These are phyloP conservation scores for Farysia itapuensis DNA, from an alignment of 1,284 basidiomycete species.

Conservation along the genomic window DNA sequence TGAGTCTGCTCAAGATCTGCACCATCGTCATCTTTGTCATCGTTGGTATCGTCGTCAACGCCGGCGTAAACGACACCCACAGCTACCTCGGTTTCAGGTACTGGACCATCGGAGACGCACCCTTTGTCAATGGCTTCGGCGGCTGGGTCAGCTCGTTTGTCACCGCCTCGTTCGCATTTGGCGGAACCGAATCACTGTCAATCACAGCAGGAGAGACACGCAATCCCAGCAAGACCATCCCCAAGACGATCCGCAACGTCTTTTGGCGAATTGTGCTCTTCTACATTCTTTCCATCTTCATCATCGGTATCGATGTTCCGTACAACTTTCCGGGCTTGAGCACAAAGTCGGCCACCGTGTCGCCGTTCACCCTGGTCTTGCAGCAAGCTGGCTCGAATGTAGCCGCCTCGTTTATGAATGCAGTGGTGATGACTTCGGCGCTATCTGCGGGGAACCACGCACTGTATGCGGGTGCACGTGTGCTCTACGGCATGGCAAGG, in stretches of 20 bases:
- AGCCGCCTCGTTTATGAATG: slow-evolving; percentile 68
- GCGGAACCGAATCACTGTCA: slow-evolving; percentile 68
- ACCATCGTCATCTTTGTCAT: slow-evolving; percentile 31
- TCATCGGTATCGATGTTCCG: slow-evolving; percentile 66
- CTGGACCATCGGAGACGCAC: slow-evolving; percentile 63
- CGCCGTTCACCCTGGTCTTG: slow-evolving; percentile 59
- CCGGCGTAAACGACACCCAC: slow-evolving; percentile 28
- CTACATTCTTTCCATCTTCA: slow-evolving; percentile 64
- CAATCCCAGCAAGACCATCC: slow-evolving; percentile 40
- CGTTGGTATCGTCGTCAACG: slow-evolving; percentile 38
- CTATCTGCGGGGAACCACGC: slow-evolving; percentile 83
- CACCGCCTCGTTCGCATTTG: slow-evolving; percentile 70
- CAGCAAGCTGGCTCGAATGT: slow-evolving; percentile 60
- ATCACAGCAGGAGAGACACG: slow-evolving; percentile 41
- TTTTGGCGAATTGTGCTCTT: slow-evolving; percentile 68
- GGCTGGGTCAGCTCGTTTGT: slow-evolving; percentile 65
- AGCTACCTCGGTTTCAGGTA: slow-evolving; percentile 44
- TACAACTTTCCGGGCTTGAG: slow-evolving; percentile 45
- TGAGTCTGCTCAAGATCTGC: slow-evolving; percentile 29
- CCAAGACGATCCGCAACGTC: slow-evolving; percentile 63
- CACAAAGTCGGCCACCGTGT: slow-evolving; percentile 13
- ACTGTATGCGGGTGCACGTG: slow-evolving; percentile 78
- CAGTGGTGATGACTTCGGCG: slow-evolving; percentile 74
- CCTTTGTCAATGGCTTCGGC: slow-evolving; percentile 57
- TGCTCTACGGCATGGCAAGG: slow-evolving; percentile 70